Evolutionary conservation across 2,329 filamentous ascomycete genomes (phyloP).

Genomic region (Colletotrichum lupini): DNA sequence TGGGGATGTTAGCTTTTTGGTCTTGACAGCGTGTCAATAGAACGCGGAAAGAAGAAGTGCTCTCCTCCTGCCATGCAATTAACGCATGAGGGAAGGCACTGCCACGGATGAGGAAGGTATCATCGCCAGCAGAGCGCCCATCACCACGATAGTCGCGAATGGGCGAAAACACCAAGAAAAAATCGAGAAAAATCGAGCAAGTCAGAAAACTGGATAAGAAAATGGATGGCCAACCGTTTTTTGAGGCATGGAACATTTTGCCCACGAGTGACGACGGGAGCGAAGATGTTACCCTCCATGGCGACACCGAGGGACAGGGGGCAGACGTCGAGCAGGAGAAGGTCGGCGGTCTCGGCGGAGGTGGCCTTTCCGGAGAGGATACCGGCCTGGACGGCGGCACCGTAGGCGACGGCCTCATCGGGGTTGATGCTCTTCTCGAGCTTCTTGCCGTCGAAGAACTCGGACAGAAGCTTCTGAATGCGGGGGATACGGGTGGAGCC

Average conservation of each 20-base stretch:
- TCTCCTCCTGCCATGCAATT: background rate
- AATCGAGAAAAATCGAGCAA: too few species aligned
- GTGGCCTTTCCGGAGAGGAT: slow-evolving; percentile 98
- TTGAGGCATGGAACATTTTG: slow-evolving; percentile 77
- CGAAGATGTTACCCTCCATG: slow-evolving; percentile 99
- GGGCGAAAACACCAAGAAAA: slow-evolving; percentile 41
- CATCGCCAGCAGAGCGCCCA: too few species aligned
- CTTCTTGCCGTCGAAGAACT: slow-evolving; percentile 99
- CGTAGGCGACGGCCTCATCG: slow-evolving; percentile 98
- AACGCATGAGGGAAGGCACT: background rate
- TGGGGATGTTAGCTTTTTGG: slow-evolving; percentile 11
- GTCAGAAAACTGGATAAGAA: too few species aligned
- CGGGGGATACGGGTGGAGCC: slow-evolving; percentile 98
- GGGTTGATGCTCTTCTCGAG: slow-evolving; percentile 99
- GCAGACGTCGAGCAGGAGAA: slow-evolving; percentile 95
- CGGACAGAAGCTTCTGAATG: slow-evolving; percentile 98
- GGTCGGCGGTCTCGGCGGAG: slow-evolving; percentile 91
- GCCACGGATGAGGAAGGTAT: background rate
- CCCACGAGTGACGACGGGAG: slow-evolving; percentile 87
- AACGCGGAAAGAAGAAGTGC: too few species aligned
- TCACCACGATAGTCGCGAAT: too few species aligned
- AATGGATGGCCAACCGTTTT: too few species aligned
- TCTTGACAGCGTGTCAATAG: too few species aligned
- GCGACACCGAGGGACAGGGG: slow-evolving; percentile 97
- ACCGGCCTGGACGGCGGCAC: slow-evolving; percentile 98